Conservation (phyloP, 169 alveolate species). For the Cryptosporidium bovis region DNA sequence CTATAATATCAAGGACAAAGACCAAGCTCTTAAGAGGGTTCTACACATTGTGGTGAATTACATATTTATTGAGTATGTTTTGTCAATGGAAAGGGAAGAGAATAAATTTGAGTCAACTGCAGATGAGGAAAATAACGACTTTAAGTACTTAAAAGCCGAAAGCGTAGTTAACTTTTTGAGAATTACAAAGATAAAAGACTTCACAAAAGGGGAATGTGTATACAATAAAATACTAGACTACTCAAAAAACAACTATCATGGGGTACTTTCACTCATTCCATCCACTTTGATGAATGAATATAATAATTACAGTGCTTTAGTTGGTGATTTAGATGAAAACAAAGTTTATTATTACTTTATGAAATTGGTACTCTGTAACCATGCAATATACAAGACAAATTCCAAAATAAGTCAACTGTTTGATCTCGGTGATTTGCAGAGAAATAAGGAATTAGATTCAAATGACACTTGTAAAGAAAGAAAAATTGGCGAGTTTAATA, state of each 20-base stretch:
- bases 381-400: constrained; percentile 8
- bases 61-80: constrained; percentile 28
- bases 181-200: constrained; percentile 3
- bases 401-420: constrained; percentile 8
- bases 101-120: not conserved
- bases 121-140: not conserved
- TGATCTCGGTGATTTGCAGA: not conserved
- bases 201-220: not conserved
- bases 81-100: constrained; percentile 5
- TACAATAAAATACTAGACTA: constrained; percentile 1
- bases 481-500: not conserved
- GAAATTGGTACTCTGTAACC: constrained; percentile 7
- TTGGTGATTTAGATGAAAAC: no score
- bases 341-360: not conserved
- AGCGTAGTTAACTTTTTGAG: not conserved
- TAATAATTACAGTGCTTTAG: not conserved
- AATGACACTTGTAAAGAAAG: no score
- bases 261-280: not conserved
- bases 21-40: no score
- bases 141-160: not conserved
- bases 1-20: not conserved
- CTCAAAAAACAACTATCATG: not conserved
- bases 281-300: not conserved
- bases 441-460: no score
- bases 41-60: not conserved